Percentiles rank a stretch among this genome's conserved stretches.
These are phyloP conservation scores for Ichthyophthirius multifiliis DNA, from an alignment of 169 alveolate genomes.

Conservation along the genomic window DNA sequence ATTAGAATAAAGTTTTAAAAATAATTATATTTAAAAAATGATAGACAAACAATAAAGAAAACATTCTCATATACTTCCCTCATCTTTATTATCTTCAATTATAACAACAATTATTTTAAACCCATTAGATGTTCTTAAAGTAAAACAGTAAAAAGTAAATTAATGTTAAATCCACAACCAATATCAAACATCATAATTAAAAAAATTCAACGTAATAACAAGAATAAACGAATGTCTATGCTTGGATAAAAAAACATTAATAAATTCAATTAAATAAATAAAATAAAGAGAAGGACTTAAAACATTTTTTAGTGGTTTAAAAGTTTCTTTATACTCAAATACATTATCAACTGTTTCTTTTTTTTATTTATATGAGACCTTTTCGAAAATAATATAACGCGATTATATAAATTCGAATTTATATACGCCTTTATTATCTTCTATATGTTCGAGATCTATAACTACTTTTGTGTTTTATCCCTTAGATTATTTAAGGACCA, in stretches of 20 bases:
- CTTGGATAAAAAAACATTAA: neutral
- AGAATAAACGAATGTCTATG: neutral
- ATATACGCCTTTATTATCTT: constrained; percentile 16
- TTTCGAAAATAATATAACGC: neutral
- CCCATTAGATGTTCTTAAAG: constrained; percentile 12
- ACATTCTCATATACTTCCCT: neutral
- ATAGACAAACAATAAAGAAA: neutral
- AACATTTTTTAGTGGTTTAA: constrained; percentile 7
- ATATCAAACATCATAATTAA: too few species aligned
- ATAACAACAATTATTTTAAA: neutral
- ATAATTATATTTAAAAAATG: too few species aligned
- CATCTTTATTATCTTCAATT: neutral
- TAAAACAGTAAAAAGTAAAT: neutral
- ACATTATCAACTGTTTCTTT: neutral
- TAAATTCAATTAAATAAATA: neutral
- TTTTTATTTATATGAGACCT: constrained; percentile 7
- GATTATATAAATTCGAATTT: neutral
- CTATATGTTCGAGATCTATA: constrained; percentile 17
- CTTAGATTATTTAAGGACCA: constrained; percentile 34
- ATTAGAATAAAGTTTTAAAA: too few species aligned
- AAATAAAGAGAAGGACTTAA: neutral
- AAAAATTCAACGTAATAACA: too few species aligned
- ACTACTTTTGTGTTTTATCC: constrained; percentile 40
- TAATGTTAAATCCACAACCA: too few species aligned
- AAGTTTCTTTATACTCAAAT: neutral